Conservation (phyloP, 805 yeast species). For the Teunomyces barrocoloradensis region DNA sequence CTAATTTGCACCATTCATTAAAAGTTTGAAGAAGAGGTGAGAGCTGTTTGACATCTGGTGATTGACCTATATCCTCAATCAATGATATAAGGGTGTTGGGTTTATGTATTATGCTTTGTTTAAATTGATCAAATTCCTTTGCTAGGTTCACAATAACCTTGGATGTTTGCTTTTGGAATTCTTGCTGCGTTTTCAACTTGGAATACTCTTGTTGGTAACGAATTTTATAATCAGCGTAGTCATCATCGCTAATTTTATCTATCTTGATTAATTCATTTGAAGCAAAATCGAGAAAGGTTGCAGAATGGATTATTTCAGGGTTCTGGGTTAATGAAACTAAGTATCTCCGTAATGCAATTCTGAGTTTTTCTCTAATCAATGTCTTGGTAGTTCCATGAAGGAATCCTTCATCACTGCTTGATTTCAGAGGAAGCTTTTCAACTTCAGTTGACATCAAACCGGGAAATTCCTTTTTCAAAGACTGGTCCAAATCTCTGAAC, state of each 20-base stretch:
- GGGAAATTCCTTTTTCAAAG: conserved; percentile 59
- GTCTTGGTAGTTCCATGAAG: conserved; percentile 12
- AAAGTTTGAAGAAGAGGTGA: conserved; percentile 68
- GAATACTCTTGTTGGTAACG: conserved; percentile 60
- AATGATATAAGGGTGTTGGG: conserved; percentile 57
- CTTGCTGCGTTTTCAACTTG: conserved; percentile 58
- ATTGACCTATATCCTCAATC: conserved; percentile 63
- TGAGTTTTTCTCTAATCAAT: conserved; percentile 69
- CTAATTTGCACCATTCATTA: conserved; percentile 79
- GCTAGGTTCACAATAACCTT: conserved; percentile 54
- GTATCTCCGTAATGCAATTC: conserved; percentile 77
- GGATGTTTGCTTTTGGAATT: conserved; percentile 70
- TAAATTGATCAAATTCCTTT: conserved; percentile 57
- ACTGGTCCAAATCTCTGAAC: conserved; percentile 55
- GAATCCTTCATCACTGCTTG: conserved; percentile 35
- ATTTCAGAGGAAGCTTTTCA: conserved; percentile 57
- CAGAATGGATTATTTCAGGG: conserved; percentile 54
- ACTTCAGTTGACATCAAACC: conserved; percentile 55
- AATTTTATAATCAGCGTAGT: conserved; percentile 52
- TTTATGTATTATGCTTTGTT: conserved; percentile 47
- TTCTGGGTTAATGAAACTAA: conserved; percentile 51
- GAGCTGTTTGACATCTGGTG: conserved; percentile 51
- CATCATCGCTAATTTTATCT: conserved; percentile 36
- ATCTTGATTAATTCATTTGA: conserved; percentile 32
- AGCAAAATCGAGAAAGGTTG: conserved; percentile 54